A percentile compares a stretch with the other conserved stretches of the same genome.
Conservation (phyloP, 768 basidiomycete genomes). For the Galerina sulciceps region DNA sequence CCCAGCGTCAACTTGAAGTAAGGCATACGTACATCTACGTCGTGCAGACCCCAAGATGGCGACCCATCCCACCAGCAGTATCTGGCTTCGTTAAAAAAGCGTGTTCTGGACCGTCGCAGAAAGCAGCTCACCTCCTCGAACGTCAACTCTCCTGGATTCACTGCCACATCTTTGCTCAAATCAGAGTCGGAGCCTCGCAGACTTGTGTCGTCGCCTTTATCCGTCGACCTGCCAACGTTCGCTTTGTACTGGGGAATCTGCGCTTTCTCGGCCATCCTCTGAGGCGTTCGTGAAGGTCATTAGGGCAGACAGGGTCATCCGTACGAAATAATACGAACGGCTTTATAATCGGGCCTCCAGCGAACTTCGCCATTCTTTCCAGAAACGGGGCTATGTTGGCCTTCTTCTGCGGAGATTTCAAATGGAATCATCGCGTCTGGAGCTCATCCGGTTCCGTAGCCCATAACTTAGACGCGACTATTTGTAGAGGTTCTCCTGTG, state of each 20-base stretch:
- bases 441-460: too few species aligned
- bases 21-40: conserved; percentile 48
- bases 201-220: neutral
- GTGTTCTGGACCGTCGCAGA: neutral
- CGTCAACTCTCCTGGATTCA: conserved; percentile 46
- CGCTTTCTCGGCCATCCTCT: neutral
- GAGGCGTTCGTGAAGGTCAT: neutral
- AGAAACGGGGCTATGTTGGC: neutral
- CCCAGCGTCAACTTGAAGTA: neutral
- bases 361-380: neutral
- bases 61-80: conserved; percentile 59
- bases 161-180: neutral
- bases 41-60: conserved; percentile 62
- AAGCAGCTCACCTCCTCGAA: conserved; percentile 46
- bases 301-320: neutral
- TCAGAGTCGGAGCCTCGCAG: neutral
- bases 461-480: too few species aligned
- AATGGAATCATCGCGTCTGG: too few species aligned
- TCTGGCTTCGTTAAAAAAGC: conserved; percentile 22
- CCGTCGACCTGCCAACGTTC: neutral
- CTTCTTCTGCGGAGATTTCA: too few species aligned
- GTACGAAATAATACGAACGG: too few species aligned
- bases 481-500: too few species aligned
- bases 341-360: neutral
- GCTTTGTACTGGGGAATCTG: neutral